Base-by-base conservation (phyloP, 2,329 filamentous ascomycete species). In the Sarocladium oryzae region DNA sequence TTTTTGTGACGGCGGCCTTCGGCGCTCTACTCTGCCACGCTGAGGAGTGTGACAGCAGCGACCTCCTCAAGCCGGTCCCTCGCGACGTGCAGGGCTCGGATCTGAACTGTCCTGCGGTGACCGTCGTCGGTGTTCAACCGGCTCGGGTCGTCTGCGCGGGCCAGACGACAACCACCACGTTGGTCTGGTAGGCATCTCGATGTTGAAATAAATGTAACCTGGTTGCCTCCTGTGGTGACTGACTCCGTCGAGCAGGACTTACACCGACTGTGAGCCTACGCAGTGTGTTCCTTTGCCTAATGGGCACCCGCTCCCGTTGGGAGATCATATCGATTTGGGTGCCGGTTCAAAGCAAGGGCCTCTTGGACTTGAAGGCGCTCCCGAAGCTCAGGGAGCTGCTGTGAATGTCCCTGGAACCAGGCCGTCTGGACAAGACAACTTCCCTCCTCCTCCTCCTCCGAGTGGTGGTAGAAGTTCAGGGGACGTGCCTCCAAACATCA, bases 1-100 rank as follows among this genome's bases (percentile, higher is more conserved):
- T 54, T 49, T 56, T 56, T 49, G 28, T 7, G 13, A 30, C 28
- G 16, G 13, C 16, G 8, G 36, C 36, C 18, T 18, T 40, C 7
- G 7, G 16, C 4, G 18, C 11, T 16, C 7, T 40, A 18, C 23
- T 43, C 7, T 26, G 5, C 16, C 21, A 11, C 24, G 40, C 40
- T 4, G 40, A 24, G n/a, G 40, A 43, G 40, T 43, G 40, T 23
- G 40, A 43, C 10, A 20, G n/a, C n/a, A n/a, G 13, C 16, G 40
- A 43, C 6, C 23, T 43, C 11, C 26, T 26, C 21, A 28, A 26
- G n/a, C 15, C 8, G 5, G 9, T 16, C 7, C 40, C 40, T 20
- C 21, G 21, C 6, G 5, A 3, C n/a, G 21, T 23, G 11, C 21
- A 43, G 13, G 21, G 21, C 11, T 4, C 13, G n/a, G 16, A 21